Conservation (phyloP, 108 stramenopile species). For the Nitzschia palea region DNA sequence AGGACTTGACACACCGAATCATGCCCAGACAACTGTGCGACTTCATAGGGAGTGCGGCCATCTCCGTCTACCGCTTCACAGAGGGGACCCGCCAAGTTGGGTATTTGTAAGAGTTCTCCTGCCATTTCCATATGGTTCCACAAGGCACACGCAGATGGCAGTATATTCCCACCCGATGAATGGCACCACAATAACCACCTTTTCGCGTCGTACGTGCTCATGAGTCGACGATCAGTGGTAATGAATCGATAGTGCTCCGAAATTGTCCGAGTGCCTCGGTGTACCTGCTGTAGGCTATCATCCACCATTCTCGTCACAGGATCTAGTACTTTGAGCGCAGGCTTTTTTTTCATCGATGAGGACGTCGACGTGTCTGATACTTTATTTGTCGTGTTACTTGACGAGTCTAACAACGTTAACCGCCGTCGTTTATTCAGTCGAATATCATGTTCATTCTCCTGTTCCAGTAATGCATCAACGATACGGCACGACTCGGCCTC, state of each 20-base stretch:
- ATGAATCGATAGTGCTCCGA: slow-evolving; percentile 34
- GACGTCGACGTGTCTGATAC: background rate
- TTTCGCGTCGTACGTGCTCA: background rate
- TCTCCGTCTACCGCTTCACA: slow-evolving; percentile 37
- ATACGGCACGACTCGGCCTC: slow-evolving; percentile 19
- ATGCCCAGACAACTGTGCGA: slow-evolving; percentile 46
- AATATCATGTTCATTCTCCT: background rate
- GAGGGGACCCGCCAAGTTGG: slow-evolving; percentile 9
- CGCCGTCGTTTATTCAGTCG: slow-evolving; percentile 27
- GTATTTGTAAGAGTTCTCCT: slow-evolving; percentile 20
- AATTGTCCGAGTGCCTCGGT: slow-evolving; percentile 15
- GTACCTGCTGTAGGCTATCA: slow-evolving; percentile 39
- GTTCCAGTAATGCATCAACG: slow-evolving; percentile 27
- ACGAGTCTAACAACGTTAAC: slow-evolving; percentile 23
- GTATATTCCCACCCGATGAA: slow-evolving; percentile 31
- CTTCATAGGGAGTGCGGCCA: slow-evolving; percentile 47
- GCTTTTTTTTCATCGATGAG: background rate
- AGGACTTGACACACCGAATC: slow-evolving; percentile 33
- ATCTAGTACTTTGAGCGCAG: slow-evolving; percentile 34
- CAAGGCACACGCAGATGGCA: slow-evolving; percentile 49
- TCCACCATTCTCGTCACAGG: slow-evolving; percentile 45
- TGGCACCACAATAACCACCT: slow-evolving; percentile 37
- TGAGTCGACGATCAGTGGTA: slow-evolving; percentile 28
- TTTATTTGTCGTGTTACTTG: background rate
- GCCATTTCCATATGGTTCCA: slow-evolving; percentile 49